Base-by-base conservation (phyloP, 177 flowering plant genomes). In the Tripterygium wilfordii region DNA sequence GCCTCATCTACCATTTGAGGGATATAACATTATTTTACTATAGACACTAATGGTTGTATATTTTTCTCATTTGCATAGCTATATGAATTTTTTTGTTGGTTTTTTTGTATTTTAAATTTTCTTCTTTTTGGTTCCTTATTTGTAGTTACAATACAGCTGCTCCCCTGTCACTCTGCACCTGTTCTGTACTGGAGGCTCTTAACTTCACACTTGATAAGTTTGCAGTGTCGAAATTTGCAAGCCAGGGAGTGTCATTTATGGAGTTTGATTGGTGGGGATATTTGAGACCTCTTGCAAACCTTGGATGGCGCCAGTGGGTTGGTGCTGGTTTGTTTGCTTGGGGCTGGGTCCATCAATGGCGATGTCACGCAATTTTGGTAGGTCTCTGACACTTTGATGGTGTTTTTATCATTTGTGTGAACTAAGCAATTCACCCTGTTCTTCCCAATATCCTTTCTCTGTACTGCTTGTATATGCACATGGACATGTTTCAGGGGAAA, bases 261-360 rank as follows among this genome's bases (percentile, higher is more conserved):
- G 79, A 79, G 49, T 49, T 70, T 66, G 71, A 68, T 57, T 68
- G 55, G 71, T 76, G 61, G 78, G 77, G 53, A 40, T 61, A 30
- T 56, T 42, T 78, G 49, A 64, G 21, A 58, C 86, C 90, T 68
- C 65, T 86, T 42, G 1, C 61, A 51, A 63, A 66, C 53, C 82
- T 86, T 43, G 74, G 79, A 14, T 85, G 75, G 92, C 36, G 20
- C 38, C 71, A 70, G 31, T 87, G 92, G 99, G 45, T 73, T 61
- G 95, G 97, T 59, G 79, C 75, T 1, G 70, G 63, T 50, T 49
- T 84, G 29, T 85, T 89, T 56, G 14, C 64, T 15, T 87, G 95
- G 96, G 97, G 99, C 52, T 83, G 85, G 80, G 58, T 79, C 56
- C 99, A 89, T 78, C 99, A 94, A 60, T 57, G 16, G n/a, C 67